Evolutionary conservation across 1,284 basidiomycete species (phyloP).

Genomic region (Rhodotorula glutinis): DNA sequence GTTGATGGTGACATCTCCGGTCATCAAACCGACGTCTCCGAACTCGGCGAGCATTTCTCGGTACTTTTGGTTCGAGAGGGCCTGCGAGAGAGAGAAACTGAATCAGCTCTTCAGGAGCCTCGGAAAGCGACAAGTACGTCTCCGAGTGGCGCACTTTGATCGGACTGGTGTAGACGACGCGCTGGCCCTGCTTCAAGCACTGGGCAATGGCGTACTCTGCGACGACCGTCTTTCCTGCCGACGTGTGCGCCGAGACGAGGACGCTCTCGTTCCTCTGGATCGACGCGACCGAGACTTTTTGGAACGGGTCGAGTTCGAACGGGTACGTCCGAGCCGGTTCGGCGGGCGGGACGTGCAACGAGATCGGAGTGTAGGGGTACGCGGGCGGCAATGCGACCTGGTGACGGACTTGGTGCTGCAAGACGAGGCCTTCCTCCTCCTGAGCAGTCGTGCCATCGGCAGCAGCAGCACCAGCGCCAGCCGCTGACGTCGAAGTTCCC

Average conservation of each 20-base stretch:
- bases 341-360: constrained; percentile 82
- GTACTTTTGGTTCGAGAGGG: constrained; percentile 97
- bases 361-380: constrained; percentile 87
- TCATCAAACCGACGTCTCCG: constrained; percentile 98
- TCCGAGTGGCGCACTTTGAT: constrained; percentile 78
- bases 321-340: constrained; percentile 92
- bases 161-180: constrained; percentile 98
- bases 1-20: constrained; percentile 99
- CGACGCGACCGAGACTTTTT: constrained; percentile 86
- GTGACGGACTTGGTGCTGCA: constrained; percentile 77
- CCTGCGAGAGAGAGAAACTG: constrained; percentile 56
- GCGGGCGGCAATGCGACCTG: constrained; percentile 93
- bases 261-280: constrained; percentile 98
- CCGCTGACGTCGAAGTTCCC: no score
- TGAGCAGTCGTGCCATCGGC: not conserved
- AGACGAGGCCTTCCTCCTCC: constrained; percentile 29
- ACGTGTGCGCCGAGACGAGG: constrained; percentile 97
- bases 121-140: not conserved
- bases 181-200: constrained; percentile 83
- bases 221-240: constrained; percentile 97
- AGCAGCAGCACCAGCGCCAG: not conserved
- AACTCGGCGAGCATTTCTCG: constrained; percentile 96
- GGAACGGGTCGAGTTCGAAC: constrained; percentile 97
- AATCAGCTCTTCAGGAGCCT: no score
- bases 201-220: constrained; percentile 99